phyloP scores from a whole-genome alignment of 1,139 yeast species.

The Kazachstania sp. region DNA sequence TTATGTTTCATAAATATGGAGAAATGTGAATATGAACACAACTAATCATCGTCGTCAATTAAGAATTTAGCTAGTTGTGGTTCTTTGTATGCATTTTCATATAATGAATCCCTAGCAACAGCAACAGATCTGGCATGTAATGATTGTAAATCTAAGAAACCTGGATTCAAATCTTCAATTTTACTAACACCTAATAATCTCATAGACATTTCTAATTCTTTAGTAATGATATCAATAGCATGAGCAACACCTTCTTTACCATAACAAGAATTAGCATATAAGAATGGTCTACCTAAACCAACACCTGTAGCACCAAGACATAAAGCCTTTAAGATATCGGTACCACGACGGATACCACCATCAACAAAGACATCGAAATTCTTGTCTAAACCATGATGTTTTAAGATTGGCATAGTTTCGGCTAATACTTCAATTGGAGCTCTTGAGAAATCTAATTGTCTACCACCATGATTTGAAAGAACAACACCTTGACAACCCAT shows the following conservation, averaged over 20 bases:
- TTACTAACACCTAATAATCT: conserved; percentile 69
- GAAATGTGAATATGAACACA: neutral
- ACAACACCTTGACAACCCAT: conserved; percentile 69
- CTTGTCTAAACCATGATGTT: conserved; percentile 43
- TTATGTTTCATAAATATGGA: conserved; percentile 1
- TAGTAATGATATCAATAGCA: conserved; percentile 70
- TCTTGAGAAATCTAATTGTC: conserved; percentile 60
- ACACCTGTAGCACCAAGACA: conserved; percentile 72
- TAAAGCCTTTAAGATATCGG: conserved; percentile 58
- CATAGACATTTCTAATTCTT: conserved; percentile 84
- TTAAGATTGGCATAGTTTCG: conserved; percentile 50
- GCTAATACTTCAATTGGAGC: conserved; percentile 64
- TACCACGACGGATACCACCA: conserved; percentile 53
- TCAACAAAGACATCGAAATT: conserved; percentile 42
- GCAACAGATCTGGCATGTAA: conserved; percentile 35
- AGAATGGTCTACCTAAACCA: conserved; percentile 65
- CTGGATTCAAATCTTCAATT: conserved; percentile 53
- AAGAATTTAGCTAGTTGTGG: conserved; percentile 14
- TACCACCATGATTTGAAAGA: conserved; percentile 66
- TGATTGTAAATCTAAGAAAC: conserved; percentile 41
- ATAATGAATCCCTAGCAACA: conserved; percentile 42
- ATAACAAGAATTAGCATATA: conserved; percentile 63
- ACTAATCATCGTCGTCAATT: conserved; percentile 6
- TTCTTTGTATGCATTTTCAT: conserved; percentile 38
- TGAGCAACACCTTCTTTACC: conserved; percentile 73